These are phyloP conservation scores for Plantago coronopus DNA, from an alignment of 305 asterid genomes.

Conservation along the genomic window DNA sequence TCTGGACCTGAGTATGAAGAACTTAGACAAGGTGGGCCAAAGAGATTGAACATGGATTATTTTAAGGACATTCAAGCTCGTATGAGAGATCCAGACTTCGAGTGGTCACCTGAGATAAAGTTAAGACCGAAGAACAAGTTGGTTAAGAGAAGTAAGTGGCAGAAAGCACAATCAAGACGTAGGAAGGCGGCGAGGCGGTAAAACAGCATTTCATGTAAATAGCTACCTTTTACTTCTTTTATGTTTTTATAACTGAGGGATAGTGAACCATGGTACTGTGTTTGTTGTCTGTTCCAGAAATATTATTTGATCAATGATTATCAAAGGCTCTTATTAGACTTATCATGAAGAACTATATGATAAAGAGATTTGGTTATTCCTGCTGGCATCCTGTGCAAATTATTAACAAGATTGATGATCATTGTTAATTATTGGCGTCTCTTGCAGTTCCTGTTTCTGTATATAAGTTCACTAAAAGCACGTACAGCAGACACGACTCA, in stretches of 20 bases:
- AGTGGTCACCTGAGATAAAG: conserved; percentile 78
- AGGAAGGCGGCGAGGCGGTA: conserved; percentile 78
- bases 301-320: too few species aligned
- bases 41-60: conserved; percentile 69
- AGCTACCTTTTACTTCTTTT: not conserved
- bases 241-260: too few species aligned
- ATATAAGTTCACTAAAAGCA: too few species aligned
- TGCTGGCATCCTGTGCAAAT: not conserved
- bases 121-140: conserved; percentile 79
- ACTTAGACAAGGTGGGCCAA: conserved; percentile 86
- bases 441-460: too few species aligned
- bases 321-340: not conserved
- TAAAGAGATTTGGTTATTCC: not conserved
- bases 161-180: conserved; percentile 81
- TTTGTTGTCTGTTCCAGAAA: not conserved
- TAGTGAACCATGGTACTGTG: too few species aligned
- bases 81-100: conserved; percentile 87
- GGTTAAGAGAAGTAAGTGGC: conserved; percentile 73
- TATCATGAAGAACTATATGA: not conserved
- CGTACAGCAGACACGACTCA: too few species aligned
- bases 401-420: too few species aligned
- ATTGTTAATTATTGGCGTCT: too few species aligned
- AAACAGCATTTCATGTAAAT: not conserved
- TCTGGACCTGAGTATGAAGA: conserved; percentile 94
- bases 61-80: conserved; percentile 86